A percentile compares a stretch with the other conserved stretches of the same genome.
Evolutionary conservation across 2,329 filamentous ascomycete genomes (phyloP).

Genomic region (Verticillium nubilum): DNA sequence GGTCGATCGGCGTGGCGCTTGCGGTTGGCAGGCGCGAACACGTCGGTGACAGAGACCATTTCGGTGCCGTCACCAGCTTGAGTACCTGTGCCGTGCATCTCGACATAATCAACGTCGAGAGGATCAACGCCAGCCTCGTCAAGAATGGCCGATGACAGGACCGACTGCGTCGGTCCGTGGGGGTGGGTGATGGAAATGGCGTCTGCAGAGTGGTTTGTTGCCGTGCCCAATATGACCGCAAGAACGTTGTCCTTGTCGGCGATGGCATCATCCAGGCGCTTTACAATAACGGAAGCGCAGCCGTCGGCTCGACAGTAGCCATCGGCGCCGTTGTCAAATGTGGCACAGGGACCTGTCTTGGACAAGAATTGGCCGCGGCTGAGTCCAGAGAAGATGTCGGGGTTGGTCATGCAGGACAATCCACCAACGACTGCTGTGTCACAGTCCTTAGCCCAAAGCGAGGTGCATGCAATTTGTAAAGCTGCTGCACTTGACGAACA

Average conservation of each 20-base stretch:
- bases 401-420: slow-evolving; percentile 72
- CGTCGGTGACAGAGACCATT: slow-evolving; percentile 66
- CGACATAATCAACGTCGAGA: slow-evolving; percentile 73
- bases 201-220: slow-evolving; percentile 78
- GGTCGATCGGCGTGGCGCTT: slow-evolving; percentile 43
- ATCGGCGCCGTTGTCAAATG: slow-evolving; percentile 74
- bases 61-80: slow-evolving; percentile 80
- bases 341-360: slow-evolving; percentile 71
- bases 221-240: slow-evolving; percentile 68
- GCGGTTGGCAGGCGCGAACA: slow-evolving; percentile 41
- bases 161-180: slow-evolving; percentile 69
- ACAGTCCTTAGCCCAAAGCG: slow-evolving; percentile 69
- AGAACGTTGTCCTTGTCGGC: slow-evolving; percentile 72
- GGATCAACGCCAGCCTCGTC: slow-evolving; percentile 70
- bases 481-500: slow-evolving; percentile 71
- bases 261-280: slow-evolving; percentile 73
- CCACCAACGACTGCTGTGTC: slow-evolving; percentile 79
- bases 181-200: slow-evolving; percentile 81
- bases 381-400: slow-evolving; percentile 72
- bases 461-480: slow-evolving; percentile 64
- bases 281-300: slow-evolving; percentile 69
- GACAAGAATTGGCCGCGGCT: slow-evolving; percentile 75
- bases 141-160: slow-evolving; percentile 64
- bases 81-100: slow-evolving; percentile 87
- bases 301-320: slow-evolving; percentile 79